Evolutionary conservation across 176 grass and related monocot species (phyloP).

Genomic region (Eragrostis nindensis): DNA sequence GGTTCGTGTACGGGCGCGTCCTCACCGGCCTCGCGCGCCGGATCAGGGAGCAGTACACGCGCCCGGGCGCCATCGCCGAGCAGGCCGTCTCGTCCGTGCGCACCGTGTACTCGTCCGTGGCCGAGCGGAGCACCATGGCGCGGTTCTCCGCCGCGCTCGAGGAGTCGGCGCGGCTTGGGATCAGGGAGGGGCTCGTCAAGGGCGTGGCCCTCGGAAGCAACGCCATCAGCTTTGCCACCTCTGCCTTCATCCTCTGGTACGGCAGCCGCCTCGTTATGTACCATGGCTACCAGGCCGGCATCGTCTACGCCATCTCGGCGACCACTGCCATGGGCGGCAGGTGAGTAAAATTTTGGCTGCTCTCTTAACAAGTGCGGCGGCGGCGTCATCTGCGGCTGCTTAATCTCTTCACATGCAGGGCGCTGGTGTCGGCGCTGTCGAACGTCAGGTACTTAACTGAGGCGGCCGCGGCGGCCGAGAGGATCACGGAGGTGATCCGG

Average conservation of each 20-base stretch:
- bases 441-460: constrained; percentile 92
- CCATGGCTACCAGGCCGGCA: constrained; percentile 73
- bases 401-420: neutral
- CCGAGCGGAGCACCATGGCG: constrained; percentile 63
- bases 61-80: constrained; percentile 67
- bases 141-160: constrained; percentile 69
- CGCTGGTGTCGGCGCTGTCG: constrained; percentile 79
- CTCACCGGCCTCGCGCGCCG: constrained; percentile 72
- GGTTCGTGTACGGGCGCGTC: constrained; percentile 76
- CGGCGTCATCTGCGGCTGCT: neutral
- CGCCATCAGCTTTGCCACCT: constrained; percentile 80
- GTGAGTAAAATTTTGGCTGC: constrained; percentile 41
- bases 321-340: constrained; percentile 68
- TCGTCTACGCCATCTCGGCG: constrained; percentile 73
- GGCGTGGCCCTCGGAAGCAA: constrained; percentile 89
- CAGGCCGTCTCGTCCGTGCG: constrained; percentile 84
- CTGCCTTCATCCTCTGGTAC: constrained; percentile 87
- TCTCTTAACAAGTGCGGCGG: too few species aligned
- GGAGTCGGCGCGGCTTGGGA: constrained; percentile 62
- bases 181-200: constrained; percentile 86
- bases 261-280: constrained; percentile 95
- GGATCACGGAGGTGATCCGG: constrained; percentile 64
- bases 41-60: constrained; percentile 73
- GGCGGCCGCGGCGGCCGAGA: constrained; percentile 72
- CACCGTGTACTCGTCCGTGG: constrained; percentile 86